Conservation (phyloP, 164 flowering plant species). For the Warburgia ugandensis region DNA sequence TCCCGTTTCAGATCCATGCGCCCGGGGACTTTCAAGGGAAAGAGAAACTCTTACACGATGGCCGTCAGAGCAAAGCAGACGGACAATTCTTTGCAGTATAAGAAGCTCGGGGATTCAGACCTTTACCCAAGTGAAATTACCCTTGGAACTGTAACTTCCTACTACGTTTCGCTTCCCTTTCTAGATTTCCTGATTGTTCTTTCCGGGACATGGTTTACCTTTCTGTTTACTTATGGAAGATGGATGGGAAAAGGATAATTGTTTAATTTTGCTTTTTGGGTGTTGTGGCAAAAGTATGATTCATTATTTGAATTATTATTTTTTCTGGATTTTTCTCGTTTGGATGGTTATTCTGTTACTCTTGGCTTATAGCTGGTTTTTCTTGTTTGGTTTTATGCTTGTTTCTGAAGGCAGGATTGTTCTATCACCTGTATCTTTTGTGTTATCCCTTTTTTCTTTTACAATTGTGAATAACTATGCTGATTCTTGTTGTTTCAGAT, state of each 20-base stretch:
- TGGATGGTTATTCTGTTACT: background rate
- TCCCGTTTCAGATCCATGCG: slow-evolving; percentile 11
- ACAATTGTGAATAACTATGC: no score
- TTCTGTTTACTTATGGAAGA: background rate
- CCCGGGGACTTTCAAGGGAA: slow-evolving; percentile 1
- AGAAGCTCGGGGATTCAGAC: slow-evolving; percentile 87
- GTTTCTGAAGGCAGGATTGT: no score
- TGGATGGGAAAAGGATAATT: background rate
- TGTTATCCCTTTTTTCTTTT: background rate
- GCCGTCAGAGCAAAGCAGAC: slow-evolving; percentile 25
- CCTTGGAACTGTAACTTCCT: slow-evolving; percentile 59
- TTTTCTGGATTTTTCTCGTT: background rate
- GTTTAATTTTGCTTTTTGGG: background rate
- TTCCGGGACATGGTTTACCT: background rate
- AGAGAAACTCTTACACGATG: background rate
- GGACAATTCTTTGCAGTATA: slow-evolving; percentile 42
- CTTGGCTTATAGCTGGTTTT: background rate
- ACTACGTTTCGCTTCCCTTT: background rate
- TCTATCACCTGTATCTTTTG: no score
- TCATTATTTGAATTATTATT: background rate
- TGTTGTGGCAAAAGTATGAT: background rate
- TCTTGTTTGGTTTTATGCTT: background rate
- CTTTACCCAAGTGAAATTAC: slow-evolving; percentile 78
- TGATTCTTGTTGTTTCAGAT: slow-evolving; percentile 34
- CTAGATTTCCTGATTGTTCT: background rate